Conservation (phyloP, 208 protist species). For the Angomonas deanei region DNA sequence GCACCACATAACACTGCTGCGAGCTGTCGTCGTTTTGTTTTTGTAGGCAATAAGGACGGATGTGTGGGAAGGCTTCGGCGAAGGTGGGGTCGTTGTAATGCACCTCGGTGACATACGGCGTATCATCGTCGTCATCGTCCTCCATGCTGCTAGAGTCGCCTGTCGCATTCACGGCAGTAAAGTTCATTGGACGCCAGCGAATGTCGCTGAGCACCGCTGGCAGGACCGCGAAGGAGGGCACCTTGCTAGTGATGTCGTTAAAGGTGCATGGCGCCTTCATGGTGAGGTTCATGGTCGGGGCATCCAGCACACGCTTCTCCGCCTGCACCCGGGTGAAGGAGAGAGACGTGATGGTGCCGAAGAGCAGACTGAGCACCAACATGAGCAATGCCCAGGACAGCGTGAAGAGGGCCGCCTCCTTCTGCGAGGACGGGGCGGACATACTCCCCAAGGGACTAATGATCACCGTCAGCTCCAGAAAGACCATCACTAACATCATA, state of each 20-base stretch:
- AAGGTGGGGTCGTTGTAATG: not conserved
- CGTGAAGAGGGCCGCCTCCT: slow-evolving; percentile 62
- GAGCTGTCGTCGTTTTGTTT: slow-evolving; percentile 7
- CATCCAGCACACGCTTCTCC: slow-evolving; percentile 36
- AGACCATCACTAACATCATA: slow-evolving; percentile 43
- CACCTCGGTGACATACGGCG: not conserved
- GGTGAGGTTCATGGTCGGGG: slow-evolving; percentile 55
- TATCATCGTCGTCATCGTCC: slow-evolving; percentile 7
- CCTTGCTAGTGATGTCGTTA: slow-evolving; percentile 4
- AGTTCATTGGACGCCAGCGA: slow-evolving; percentile 78
- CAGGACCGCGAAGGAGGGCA: slow-evolving; percentile 61
- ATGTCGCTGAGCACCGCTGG: slow-evolving; percentile 61
- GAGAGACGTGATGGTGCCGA: slow-evolving; percentile 61
- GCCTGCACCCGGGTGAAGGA: slow-evolving; percentile 71
- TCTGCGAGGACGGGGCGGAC: slow-evolving; percentile 26
- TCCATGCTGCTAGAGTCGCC: not conserved
- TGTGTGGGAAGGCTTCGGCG: not conserved
- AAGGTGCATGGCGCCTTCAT: slow-evolving; percentile 33
- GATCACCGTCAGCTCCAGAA: slow-evolving; percentile 66
- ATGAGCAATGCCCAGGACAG: slow-evolving; percentile 73
- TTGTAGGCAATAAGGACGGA: not conserved
- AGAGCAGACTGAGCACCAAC: slow-evolving; percentile 48
- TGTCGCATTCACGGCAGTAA: slow-evolving; percentile 25
- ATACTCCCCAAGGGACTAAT: slow-evolving; percentile 57
- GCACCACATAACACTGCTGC: slow-evolving; percentile 50